Evolutionary conservation across 345 rosid genomes (phyloP).

Genomic region (Punica granatum): DNA sequence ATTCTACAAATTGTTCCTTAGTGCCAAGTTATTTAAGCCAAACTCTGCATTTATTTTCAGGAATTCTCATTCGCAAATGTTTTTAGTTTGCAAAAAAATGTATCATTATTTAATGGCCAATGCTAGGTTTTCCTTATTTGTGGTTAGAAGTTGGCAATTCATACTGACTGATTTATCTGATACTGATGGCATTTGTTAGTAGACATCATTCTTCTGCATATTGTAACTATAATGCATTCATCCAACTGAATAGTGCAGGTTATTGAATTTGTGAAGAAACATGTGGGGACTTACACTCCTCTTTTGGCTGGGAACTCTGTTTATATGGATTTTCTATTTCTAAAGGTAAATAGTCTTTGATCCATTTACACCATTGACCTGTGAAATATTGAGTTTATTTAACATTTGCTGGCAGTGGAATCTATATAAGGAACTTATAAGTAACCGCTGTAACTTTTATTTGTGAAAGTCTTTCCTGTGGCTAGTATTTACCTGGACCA

Average conservation of each 20-base stretch:
- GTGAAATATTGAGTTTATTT: neutral
- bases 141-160: neutral
- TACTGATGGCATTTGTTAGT: neutral
- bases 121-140: neutral
- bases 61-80: neutral
- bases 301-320: constrained; percentile 82
- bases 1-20: neutral
- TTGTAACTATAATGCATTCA: too few species aligned
- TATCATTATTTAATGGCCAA: neutral
- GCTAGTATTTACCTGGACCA: too few species aligned
- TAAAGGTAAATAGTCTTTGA: constrained; percentile 48
- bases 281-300: constrained; percentile 56
- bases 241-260: constrained; percentile 46
- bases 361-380: neutral
- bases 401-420: neutral
- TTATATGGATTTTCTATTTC: constrained; percentile 61
- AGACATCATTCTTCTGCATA: neutral
- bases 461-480: too few species aligned
- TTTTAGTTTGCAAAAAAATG: neutral
- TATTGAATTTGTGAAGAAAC: constrained; percentile 54
- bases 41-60: neutral
- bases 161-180: neutral
- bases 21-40: neutral
- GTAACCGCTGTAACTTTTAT: neutral
- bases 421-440: neutral